Conservation (phyloP, 139 green algal species). For the Auxenochlorella protothecoides region DNA sequence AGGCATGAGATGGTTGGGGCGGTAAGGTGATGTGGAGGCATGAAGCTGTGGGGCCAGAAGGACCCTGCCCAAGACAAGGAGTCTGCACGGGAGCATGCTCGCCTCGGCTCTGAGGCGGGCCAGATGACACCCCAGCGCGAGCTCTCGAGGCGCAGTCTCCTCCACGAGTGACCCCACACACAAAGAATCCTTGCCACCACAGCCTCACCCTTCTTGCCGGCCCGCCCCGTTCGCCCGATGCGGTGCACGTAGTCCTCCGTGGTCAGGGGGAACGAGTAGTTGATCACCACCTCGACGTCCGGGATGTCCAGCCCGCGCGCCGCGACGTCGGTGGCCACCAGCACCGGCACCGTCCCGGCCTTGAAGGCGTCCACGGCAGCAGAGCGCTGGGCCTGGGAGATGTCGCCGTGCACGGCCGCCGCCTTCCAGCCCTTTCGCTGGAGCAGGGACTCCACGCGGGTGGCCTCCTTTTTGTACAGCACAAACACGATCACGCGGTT, state of each 20-base stretch:
- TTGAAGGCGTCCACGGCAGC: slow-evolving; percentile 78
- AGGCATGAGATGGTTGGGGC: not conserved
- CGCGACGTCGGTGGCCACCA: slow-evolving; percentile 67
- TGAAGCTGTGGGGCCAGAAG: too few species aligned
- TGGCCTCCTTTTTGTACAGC: slow-evolving; percentile 96
- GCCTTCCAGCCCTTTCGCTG: slow-evolving; percentile 56
- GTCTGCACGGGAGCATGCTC: too few species aligned
- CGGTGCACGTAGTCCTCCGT: slow-evolving; percentile 97
- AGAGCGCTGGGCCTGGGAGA: slow-evolving; percentile 65
- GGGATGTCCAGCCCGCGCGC: slow-evolving; percentile 60
- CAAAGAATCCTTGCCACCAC: too few species aligned
- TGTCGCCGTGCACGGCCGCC: slow-evolving; percentile 81
- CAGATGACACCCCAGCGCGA: too few species aligned
- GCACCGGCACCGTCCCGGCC: slow-evolving; percentile 32
- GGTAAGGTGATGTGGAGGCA: not conserved
- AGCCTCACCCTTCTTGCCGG: slow-evolving; percentile 69
- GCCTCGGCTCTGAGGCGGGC: too few species aligned
- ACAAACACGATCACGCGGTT: slow-evolving; percentile 92
- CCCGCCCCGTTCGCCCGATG: slow-evolving; percentile 88
- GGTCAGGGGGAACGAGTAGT: slow-evolving; percentile 94
- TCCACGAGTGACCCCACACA: too few species aligned
- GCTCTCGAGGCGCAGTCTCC: too few species aligned
- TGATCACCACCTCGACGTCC: slow-evolving; percentile 80
- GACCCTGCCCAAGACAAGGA: too few species aligned
- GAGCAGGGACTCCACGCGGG: slow-evolving; percentile 66